A percentile compares a stretch with the other conserved stretches of the same genome.
Conservation (phyloP, 306 rosid species). For the Pachyrhizus erosus region DNA sequence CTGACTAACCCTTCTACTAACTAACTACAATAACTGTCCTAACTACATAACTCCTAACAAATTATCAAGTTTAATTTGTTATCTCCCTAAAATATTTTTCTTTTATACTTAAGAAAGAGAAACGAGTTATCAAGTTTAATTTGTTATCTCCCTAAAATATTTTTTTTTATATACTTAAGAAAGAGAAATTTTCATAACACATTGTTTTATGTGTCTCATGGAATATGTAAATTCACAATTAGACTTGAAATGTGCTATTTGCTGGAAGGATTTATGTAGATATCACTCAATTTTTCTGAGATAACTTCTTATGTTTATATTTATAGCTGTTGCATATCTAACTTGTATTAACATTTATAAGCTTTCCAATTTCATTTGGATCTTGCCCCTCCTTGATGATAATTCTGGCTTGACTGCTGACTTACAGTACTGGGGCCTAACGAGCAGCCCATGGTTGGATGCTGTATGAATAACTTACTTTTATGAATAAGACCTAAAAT, state of each 20-base stretch:
- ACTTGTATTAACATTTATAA: conserved; percentile 10
- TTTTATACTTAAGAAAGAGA: neutral
- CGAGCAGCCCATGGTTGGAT: neutral
- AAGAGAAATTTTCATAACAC: conserved; percentile 1
- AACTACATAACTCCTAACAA: neutral
- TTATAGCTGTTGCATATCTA: conserved; percentile 11
- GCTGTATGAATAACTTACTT: neutral
- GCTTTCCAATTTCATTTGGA: conserved; percentile 3
- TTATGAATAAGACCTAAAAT: neutral
- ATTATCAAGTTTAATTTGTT: neutral
- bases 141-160: conserved; percentile 8
- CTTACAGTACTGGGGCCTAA: neutral
- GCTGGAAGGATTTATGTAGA: neutral
- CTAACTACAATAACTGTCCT: neutral
- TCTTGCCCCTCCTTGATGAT: conserved; percentile 1
- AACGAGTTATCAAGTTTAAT: neutral
- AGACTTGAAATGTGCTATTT: conserved; percentile 5
- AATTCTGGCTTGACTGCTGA: neutral
- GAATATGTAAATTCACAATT: conserved; percentile 16
- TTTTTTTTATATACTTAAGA: neutral
- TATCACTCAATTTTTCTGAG: neutral
- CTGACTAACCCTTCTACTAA: neutral
- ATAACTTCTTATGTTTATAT: conserved; percentile 3
- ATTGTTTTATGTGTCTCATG: neutral
- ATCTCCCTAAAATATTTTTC: conserved; percentile 16